Percentiles rank a stretch among this genome's conserved stretches.
Evolutionary conservation across 306 rosid genomes (phyloP).

Genomic region (Malus asiatica): DNA sequence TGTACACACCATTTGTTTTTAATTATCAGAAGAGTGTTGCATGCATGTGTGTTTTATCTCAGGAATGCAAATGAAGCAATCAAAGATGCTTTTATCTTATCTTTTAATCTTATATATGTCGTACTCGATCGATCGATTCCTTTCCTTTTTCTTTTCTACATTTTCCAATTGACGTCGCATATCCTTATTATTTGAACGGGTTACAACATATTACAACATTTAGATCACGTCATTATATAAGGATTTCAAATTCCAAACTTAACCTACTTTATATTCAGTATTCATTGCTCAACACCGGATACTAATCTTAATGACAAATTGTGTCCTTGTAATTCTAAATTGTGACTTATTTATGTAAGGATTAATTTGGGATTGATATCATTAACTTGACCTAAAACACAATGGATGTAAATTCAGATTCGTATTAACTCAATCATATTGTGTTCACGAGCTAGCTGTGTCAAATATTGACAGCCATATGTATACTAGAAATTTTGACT

Average conservation of each 20-base stretch:
- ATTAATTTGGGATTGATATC: not conserved
- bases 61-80: slow-evolving; percentile 19
- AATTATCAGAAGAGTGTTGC: slow-evolving; percentile 27
- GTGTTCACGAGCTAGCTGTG: not conserved
- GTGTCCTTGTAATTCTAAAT: too few species aligned
- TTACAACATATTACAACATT: too few species aligned
- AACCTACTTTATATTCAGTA: too few species aligned
- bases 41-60: slow-evolving; percentile 32
- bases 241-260: too few species aligned
- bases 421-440: not conserved
- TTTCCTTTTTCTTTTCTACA: too few species aligned
- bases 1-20: slow-evolving; percentile 44
- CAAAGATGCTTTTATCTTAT: slow-evolving; percentile 27
- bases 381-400: not conserved
- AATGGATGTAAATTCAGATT: not conserved
- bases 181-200: too few species aligned
- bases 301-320: too few species aligned
- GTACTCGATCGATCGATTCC: too few species aligned
- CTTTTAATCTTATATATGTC: too few species aligned
- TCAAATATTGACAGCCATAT: not conserved
- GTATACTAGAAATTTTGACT: not conserved
- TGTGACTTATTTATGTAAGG: not conserved
- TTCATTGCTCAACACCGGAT: too few species aligned
- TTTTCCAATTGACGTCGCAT: too few species aligned
- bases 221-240: too few species aligned